Base-by-base conservation (phyloP, 2,329 filamentous ascomycete genomes). In the Monilinia fructicola region DNA sequence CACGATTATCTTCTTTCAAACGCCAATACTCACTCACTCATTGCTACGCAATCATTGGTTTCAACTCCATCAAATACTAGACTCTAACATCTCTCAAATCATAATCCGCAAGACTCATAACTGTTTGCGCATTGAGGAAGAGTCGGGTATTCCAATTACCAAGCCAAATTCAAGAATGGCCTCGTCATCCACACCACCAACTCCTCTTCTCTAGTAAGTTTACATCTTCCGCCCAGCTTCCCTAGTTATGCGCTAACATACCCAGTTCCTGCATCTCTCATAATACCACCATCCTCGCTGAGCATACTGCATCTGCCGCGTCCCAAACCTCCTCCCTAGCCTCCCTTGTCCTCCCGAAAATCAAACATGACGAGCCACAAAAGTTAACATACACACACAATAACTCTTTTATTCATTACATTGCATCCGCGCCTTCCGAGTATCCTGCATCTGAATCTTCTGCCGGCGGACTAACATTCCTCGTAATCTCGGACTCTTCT, bases 341-440 rank as follows among this genome's bases (percentile, higher is more conserved):
- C 72, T 95, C 93, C 54, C 84, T 97, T 74, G 93, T 99, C 81
- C 92, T 99, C 54, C 95, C 96, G 67, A 97, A 97, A 79, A 96
- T 99, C 82, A 84, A 85, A 66, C 95, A 99, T 81, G 80, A 83
- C 70, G 81, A 84, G 40, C 84, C 93, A 0, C 88, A 96, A 76
- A 97, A 97, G 80, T 87, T 96, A 71, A 98, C 94, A 65, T 97
- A 96, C 81, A 96, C 92, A 52, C 93, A 97, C 79, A 91, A 93
- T 80, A 83, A 89, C 68, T 89, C 96, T 78, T 92, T 95, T 83
- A 95, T 98, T 78, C 94, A 99, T 84, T 97, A 96, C 83, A 90
- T 98, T 76, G 87, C 93, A 75, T 91, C 95, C 76, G 88, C 92
- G 0, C 89, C 92, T 12, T 89, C 88, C 3, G 85, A 85, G 73